These are phyloP conservation scores for Cyclotella atomus DNA, from an alignment of 108 stramenopile genomes.

Conservation along the genomic window DNA sequence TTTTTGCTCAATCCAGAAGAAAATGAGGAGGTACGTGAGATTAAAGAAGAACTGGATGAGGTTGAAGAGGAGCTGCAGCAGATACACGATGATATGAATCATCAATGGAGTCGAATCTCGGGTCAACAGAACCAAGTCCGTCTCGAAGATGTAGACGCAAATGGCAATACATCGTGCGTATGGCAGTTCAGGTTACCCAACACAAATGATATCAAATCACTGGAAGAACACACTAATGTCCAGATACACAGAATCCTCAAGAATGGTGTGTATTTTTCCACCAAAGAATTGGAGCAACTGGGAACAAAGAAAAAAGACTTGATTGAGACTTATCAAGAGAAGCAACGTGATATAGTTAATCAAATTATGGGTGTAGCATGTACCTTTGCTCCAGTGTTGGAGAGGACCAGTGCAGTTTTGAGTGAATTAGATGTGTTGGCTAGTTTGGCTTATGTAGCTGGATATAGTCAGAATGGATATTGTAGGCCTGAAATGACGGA, in stretches of 20 bases:
- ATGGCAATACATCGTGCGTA: conserved; percentile 48
- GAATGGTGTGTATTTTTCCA: conserved; percentile 97
- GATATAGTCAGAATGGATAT: conserved; percentile 80
- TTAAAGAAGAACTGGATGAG: conserved; percentile 69
- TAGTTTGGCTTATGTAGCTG: conserved; percentile 88
- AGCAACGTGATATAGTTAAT: conserved; percentile 73
- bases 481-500: conserved; percentile 91
- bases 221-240: conserved; percentile 51
- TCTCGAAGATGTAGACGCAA: conserved; percentile 60
- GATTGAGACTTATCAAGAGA: conserved; percentile 72
- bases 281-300: conserved; percentile 66
- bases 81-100: conserved; percentile 69
- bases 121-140: conserved; percentile 63
- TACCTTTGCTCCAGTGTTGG: conserved; percentile 88
- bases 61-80: conserved; percentile 71
- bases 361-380: conserved; percentile 83
- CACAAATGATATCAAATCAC: conserved; percentile 74
- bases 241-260: conserved; percentile 82
- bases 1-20: conserved; percentile 76
- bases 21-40: conserved; percentile 68
- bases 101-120: conserved; percentile 59
- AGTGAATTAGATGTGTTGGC: conserved; percentile 87
- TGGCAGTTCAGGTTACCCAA: conserved; percentile 86
- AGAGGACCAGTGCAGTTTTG: conserved; percentile 60
- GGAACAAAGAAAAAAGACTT: conserved; percentile 67